Evolutionary conservation across 768 basidiomycete species (phyloP).

Genomic region (Lactarius akahatsu): DNA sequence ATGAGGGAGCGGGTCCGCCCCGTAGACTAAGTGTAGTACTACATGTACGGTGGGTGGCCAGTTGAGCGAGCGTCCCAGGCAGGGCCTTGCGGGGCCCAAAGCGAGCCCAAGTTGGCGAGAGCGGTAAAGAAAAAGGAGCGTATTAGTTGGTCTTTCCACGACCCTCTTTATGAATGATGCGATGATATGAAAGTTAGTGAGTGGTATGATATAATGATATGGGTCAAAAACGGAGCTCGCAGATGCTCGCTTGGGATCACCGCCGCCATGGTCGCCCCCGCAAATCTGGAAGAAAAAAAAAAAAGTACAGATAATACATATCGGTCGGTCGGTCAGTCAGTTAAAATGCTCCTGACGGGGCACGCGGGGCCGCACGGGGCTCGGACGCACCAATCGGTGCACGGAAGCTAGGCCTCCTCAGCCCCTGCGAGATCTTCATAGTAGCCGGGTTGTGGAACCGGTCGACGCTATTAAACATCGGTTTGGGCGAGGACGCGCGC

Average conservation of each 20-base stretch:
- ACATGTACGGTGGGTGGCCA: no score
- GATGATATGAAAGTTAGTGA: neutral
- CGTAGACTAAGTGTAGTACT: no score
- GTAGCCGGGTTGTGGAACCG: slow-evolving; percentile 19
- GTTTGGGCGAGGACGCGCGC: neutral
- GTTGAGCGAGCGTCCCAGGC: neutral
- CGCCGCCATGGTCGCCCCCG: neutral
- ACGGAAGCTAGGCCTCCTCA: slow-evolving; percentile 2
- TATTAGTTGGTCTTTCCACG: neutral
- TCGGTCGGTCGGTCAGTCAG: neutral
- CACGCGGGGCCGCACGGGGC: no score
- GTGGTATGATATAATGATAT: neutral
- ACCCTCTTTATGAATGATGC: neutral
- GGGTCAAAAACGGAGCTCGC: neutral
- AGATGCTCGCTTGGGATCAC: neutral
- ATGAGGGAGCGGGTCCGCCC: no score
- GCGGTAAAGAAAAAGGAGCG: neutral
- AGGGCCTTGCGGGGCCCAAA: no score
- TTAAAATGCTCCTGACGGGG: neutral
- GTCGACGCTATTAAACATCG: neutral
- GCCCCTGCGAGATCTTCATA: neutral
- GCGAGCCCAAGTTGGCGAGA: neutral
- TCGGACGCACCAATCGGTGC: slow-evolving; percentile 20
- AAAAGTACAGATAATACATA: neutral
- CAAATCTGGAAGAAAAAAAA: slow-evolving; percentile 5